phyloP scores from a whole-genome alignment of 805 yeast genomes.

The Ogataea pignaliae region DNA sequence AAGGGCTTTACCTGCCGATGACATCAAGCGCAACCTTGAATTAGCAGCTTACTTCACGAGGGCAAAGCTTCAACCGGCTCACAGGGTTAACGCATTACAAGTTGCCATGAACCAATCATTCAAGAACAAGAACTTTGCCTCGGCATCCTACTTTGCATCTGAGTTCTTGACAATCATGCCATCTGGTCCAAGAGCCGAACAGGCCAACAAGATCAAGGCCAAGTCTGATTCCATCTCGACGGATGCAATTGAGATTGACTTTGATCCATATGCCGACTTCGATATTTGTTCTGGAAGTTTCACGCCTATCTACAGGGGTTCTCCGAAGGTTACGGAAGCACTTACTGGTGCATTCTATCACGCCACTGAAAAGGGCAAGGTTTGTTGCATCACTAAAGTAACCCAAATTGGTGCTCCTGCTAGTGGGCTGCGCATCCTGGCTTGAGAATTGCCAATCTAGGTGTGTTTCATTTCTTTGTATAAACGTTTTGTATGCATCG shows the following conservation, averaged over 20 bases:
- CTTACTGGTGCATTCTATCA: conserved; percentile 88
- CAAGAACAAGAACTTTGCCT: conserved; percentile 80
- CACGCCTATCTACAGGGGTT: conserved; percentile 84
- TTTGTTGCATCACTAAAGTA: conserved; percentile 71
- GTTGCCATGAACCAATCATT: conserved; percentile 94
- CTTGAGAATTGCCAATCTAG: conserved; percentile 6
- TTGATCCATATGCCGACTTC: conserved; percentile 88
- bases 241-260: conserved; percentile 87
- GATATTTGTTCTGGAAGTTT: conserved; percentile 82
- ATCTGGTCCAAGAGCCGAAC: conserved; percentile 80
- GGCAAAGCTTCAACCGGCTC: conserved; percentile 76
- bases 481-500: background rate
- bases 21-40: conserved; percentile 83
- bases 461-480: background rate
- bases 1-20: conserved; percentile 68
- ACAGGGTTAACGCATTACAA: conserved; percentile 81
- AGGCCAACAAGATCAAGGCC: conserved; percentile 77
- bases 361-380: conserved; percentile 67
- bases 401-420: conserved; percentile 88
- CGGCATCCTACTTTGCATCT: conserved; percentile 85
- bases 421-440: conserved; percentile 69
- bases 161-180: conserved; percentile 70
- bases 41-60: conserved; percentile 94
- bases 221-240: conserved; percentile 75
- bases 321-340: conserved; percentile 68